Base-by-base conservation (phyloP, 2,329 filamentous ascomycete species). In the Penicillium janthinellum region DNA sequence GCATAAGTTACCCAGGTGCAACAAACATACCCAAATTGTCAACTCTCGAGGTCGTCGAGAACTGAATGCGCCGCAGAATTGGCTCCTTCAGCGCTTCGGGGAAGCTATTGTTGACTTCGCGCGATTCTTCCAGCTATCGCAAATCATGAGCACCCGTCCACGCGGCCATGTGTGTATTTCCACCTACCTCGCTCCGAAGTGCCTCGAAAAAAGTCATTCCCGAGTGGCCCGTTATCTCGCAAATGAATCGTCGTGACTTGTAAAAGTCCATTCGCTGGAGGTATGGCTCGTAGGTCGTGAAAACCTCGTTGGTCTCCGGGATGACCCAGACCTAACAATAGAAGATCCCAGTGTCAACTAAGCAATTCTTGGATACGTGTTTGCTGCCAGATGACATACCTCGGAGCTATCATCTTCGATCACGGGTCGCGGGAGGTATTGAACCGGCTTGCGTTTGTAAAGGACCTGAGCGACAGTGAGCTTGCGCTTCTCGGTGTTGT, bases 361-460 rank as follows among this genome's bases (percentile, higher is more conserved):
- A 25, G 66, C 66, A 58, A 31, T 62, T 25, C 62, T 34, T 38
- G 54, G 59, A 48, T 39, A 37, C 8, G 5, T 35, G 25, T 22
- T 25, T 37, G 12, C 7, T 34, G 15, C 5, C 25, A 15, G 20
- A 25, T 55, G n/a, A 28, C 35, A 28, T 83, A 94, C 93, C 85
- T 98, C 92, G 68, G 86, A 84, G 70, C 90, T 87, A 66, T 96
- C 91, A 81, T 95, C 88, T 67, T 92, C 84, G 66, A 94, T 86
- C 54, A 85, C 81, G 22, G 90, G 89, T 50, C 84, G 83, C 52
- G 90, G 84, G 67, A 93, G 82, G 74, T 92, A 90, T 79, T 91
- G 88, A 73, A 98, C 92, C 58, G 93, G 93, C 79, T 98, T 98
- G 71, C 95, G 88, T 82, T 98, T 98, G 79, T 91, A 97, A 65